phyloP scores from a whole-genome alignment of 1,284 basidiomycete genomes.

The Apiotrichum akiyoshidainum region DNA sequence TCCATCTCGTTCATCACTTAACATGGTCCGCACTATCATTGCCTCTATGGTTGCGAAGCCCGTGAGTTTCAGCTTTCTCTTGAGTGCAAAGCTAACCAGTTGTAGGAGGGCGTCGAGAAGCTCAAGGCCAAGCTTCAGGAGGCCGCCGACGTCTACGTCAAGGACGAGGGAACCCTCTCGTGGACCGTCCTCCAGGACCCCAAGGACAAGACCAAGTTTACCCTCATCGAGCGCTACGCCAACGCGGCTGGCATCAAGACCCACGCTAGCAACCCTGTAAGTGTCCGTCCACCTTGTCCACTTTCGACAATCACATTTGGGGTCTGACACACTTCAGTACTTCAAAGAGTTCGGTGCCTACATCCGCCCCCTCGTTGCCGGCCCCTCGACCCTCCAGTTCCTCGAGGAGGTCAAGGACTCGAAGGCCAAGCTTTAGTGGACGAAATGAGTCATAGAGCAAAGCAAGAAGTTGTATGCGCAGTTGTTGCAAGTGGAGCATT shows the following conservation, averaged over 20 bases:
- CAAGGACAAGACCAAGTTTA: slow-evolving; percentile 49
- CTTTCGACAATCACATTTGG: background rate
- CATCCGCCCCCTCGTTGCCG: slow-evolving; percentile 2
- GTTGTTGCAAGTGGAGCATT: no score
- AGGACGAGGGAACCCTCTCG: slow-evolving; percentile 48
- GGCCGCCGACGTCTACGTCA: slow-evolving; percentile 45
- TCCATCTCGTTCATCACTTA: slow-evolving; percentile 6
- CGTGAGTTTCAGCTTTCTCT: slow-evolving; percentile 17
- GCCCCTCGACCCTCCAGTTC: background rate
- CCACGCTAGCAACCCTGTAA: slow-evolving; percentile 45
- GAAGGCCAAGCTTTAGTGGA: slow-evolving; percentile 4
- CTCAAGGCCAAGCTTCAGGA: slow-evolving; percentile 49
- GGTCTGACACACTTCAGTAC: background rate
- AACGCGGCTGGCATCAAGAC: slow-evolving; percentile 47
- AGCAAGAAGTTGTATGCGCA: no score
- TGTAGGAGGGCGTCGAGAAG: slow-evolving; percentile 43
- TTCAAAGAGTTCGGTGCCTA: slow-evolving; percentile 5
- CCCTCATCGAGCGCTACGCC: slow-evolving; percentile 50
- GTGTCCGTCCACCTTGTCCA: slow-evolving; percentile 5
- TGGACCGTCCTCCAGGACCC: slow-evolving; percentile 51
- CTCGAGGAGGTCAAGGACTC: slow-evolving; percentile 3
- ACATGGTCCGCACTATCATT: slow-evolving; percentile 51
- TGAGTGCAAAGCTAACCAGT: background rate
- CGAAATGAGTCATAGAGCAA: no score
- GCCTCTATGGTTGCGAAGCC: slow-evolving; percentile 47